phyloP scores from a whole-genome alignment of 352 stramenopile species.

The Phytopythium montanum region DNA sequence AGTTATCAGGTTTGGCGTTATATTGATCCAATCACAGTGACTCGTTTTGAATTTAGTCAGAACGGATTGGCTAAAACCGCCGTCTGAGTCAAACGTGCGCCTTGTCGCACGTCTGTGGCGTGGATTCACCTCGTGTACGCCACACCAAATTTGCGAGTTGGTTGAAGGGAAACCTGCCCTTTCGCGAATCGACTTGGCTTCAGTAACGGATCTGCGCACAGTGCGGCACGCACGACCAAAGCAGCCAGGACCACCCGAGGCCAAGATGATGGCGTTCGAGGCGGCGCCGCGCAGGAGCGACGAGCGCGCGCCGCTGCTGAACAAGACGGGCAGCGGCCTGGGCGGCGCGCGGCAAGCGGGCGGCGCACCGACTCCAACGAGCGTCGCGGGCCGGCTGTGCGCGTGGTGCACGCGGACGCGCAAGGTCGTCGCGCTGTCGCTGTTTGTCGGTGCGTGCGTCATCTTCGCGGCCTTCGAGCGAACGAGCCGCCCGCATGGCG shows the following conservation, averaged over 20 bases:
- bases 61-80: neutral
- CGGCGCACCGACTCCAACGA: neutral
- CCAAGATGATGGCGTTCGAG: neutral
- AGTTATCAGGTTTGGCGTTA: no score
- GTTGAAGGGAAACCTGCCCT: neutral
- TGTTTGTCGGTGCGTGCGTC: conserved; percentile 8
- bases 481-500: neutral
- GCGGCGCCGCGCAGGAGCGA: conserved; percentile 1
- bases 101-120: neutral
- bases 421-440: conserved; percentile 1
- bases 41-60: neutral
- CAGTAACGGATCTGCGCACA: neutral
- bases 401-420: conserved; percentile 5
- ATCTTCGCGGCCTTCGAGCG: conserved; percentile 3
- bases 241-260: neutral
- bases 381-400: conserved; percentile 3
- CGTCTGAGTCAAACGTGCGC: neutral
- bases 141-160: neutral
- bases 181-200: neutral
- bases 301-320: conserved; percentile 2
- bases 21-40: no score
- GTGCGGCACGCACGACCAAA: neutral
- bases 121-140: neutral
- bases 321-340: neutral
- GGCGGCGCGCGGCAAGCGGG: neutral